Conservation (phyloP, 169 alveolate genomes). For the Eimeria falciformis region DNA sequence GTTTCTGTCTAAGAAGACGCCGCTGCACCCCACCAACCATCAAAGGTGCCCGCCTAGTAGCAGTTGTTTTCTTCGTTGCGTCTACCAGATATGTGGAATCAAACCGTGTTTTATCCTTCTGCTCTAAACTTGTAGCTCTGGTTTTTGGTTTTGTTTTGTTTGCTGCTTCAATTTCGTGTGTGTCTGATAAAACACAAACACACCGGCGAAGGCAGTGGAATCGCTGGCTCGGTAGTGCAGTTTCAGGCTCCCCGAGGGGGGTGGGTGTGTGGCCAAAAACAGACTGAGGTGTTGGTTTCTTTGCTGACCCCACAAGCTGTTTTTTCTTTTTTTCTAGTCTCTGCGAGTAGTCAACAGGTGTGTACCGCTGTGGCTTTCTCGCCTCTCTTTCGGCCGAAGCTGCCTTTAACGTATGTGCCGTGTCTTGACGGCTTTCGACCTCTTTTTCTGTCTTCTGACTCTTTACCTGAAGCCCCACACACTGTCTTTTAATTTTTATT, state of each 20-base stretch:
- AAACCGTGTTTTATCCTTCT: constrained; percentile 3
- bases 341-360: background rate
- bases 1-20: constrained; percentile 35
- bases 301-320: constrained; percentile 3
- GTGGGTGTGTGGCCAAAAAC: background rate
- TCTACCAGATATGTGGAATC: background rate
- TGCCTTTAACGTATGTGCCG: background rate
- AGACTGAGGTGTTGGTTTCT: background rate
- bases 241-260: background rate
- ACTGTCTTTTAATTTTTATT: background rate
- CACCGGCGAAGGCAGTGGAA: constrained; percentile 15
- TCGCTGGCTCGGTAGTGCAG: constrained; percentile 62
- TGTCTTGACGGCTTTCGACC: constrained; percentile 28
- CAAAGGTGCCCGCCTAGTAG: constrained; percentile 23
- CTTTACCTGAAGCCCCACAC: constrained; percentile 5
- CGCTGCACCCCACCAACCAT: constrained; percentile 52
- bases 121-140: background rate
- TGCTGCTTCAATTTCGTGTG: background rate
- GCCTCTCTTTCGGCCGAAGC: background rate
- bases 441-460: constrained; percentile 7
- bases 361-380: constrained; percentile 18
- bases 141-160: constrained; percentile 18
- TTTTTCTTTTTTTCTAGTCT: background rate
- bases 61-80: constrained; percentile 50
- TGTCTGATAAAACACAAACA: background rate